Base-by-base conservation (phyloP, 768 basidiomycete genomes). In the Lepiota brunneoincarnata region DNA sequence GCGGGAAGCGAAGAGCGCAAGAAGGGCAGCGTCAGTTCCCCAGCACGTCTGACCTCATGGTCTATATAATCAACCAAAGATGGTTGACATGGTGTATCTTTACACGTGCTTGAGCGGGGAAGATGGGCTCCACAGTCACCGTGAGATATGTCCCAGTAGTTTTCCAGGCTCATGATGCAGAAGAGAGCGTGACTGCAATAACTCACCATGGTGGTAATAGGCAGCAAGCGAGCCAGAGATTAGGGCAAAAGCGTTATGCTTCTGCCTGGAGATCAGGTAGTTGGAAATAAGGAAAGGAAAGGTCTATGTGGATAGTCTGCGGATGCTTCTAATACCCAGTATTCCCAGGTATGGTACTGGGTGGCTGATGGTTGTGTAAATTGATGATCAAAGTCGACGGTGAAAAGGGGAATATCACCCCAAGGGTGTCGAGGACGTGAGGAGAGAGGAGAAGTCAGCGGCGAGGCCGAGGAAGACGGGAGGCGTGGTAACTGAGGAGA, bases 11-110 rank as follows among this genome's bases (percentile, higher is more conserved):
- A 52, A 28, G 43, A 55, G 42, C 17, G 45, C 36, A 53, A 52
- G 50, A 55, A 59, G 36, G 48, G 50, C n/a, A 34, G 43, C 41
- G 47, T 24, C 55, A 59, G 59, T 23, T 53, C 14, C 24, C 37
- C 5, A 12, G 28, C 24, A 18, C n/a, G 45, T 4, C 31, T 65
- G 65, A 64, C 64, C 61, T 64, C 60, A 65, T 65, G 61, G 36
- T 56, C 43, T 43, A 56, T 54, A 51, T 57, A 35, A 59, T 55
- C 57, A 49, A 57, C 55, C 47, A 14, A 57, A 59, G 52, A 57
- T 55, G 57, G 55, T 58, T 43, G 51, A 41, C 42, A 55, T 20
- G 39, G n/a, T 14, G 40, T n/a, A 46, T 43, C 7, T 55, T 31
- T 21, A 43, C 50, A 48, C 41, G 45, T 36, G 38, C 55, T 31